These are phyloP conservation scores for Eucalyptus victrix DNA, from an alignment of 345 rosid species.

Conservation along the genomic window DNA sequence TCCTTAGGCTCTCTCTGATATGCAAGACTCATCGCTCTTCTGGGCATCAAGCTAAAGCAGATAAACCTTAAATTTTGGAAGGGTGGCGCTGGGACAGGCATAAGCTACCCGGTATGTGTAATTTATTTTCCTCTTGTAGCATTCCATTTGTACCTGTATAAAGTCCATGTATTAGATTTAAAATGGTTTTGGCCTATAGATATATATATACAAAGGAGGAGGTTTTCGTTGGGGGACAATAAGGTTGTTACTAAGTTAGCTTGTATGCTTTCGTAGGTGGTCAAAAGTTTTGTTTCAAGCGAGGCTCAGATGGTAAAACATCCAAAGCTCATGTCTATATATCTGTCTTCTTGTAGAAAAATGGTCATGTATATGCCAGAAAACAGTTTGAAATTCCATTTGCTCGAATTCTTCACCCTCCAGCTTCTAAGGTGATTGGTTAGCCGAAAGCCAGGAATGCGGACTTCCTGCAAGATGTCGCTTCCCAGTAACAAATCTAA, in stretches of 20 bases:
- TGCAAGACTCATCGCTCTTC: not conserved
- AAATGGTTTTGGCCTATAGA: conserved; percentile 23
- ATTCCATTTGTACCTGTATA: conserved; percentile 20
- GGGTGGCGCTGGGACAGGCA: conserved; percentile 3
- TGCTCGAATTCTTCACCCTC: not conserved
- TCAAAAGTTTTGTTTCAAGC: not conserved
- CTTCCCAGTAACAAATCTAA: not conserved
- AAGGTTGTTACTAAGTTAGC: not conserved
- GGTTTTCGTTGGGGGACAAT: conserved; percentile 6
- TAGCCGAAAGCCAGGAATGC: not conserved
- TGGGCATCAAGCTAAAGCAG: not conserved
- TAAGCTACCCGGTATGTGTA: conserved; percentile 5
- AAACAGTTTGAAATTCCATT: not conserved
- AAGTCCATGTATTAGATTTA: conserved; percentile 20
- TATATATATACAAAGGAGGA: conserved; percentile 8
- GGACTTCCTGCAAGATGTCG: not conserved
- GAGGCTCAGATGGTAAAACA: not conserved
- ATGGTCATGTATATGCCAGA: not conserved
- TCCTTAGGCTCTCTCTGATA: conserved; percentile 8
- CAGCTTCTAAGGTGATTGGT: not conserved
- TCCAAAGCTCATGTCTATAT: not conserved
- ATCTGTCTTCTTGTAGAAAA: not conserved
- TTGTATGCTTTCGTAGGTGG: not conserved
- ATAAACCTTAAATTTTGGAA: not conserved
- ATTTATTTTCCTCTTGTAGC: not conserved